A percentile compares a stretch with the other conserved stretches of the same genome.
These are phyloP conservation scores for Acer negundo DNA, from an alignment of 345 rosid genomes.

Conservation along the genomic window DNA sequence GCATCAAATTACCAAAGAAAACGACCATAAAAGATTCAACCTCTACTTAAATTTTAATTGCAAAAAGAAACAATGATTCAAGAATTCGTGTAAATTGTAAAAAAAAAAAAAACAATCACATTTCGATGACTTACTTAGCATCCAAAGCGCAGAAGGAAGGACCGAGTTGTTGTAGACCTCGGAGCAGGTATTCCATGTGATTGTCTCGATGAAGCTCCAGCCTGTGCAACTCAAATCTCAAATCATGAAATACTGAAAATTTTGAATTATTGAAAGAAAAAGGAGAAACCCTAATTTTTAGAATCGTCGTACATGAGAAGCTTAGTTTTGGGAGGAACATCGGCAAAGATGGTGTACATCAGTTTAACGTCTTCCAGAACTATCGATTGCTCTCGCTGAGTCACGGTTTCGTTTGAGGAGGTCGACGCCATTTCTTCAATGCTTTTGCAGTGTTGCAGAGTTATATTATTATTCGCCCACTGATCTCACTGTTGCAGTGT, in stretches of 20 bases:
- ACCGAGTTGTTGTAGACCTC: constrained; percentile 61
- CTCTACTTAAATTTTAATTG: background rate
- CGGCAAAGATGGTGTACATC: constrained; percentile 52
- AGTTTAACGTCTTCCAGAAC: constrained; percentile 62
- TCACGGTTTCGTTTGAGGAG: constrained; percentile 44
- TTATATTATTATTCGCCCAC: background rate
- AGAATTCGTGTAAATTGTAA: background rate
- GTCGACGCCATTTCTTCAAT: constrained; percentile 37
- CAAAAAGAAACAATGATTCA: background rate
- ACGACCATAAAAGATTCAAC: background rate
- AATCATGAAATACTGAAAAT: background rate
- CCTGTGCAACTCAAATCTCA: constrained; percentile 35
- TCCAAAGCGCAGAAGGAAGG: constrained; percentile 71
- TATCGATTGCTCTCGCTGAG: constrained; percentile 64
- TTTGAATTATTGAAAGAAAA: background rate
- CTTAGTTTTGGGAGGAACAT: constrained; percentile 47
- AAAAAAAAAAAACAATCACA: too few relatives aligned
- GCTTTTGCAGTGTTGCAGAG: background rate
- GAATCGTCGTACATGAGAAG: constrained; percentile 46
- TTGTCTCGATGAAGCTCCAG: constrained; percentile 76
- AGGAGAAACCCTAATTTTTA: background rate
- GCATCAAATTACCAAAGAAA: background rate
- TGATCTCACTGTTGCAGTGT: background rate
- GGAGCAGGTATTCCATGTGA: constrained; percentile 69
- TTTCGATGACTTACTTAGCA: constrained; percentile 54